Evolutionary conservation across 371 early-diverging fungal genomes (phyloP).

Genomic region (Gilbertella persicaria): DNA sequence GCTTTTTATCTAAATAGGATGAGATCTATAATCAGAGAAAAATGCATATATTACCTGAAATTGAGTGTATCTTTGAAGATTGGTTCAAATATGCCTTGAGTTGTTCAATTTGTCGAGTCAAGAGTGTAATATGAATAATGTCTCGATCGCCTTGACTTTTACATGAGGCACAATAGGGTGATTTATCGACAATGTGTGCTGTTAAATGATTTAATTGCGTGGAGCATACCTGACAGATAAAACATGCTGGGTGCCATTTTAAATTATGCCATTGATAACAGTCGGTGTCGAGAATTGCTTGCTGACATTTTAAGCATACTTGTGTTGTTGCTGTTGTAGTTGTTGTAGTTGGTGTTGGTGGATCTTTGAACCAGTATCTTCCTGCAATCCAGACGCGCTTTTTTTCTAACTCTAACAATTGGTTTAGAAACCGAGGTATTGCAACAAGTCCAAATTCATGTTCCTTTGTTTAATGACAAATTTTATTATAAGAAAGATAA

Average conservation of each 20-base stretch:
- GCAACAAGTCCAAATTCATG: slow-evolving; percentile 33
- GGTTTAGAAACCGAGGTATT: slow-evolving; percentile 55
- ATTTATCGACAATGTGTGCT: not conserved
- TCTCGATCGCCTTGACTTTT: not conserved
- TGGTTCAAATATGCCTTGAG: slow-evolving; percentile 1
- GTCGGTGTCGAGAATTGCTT: not conserved
- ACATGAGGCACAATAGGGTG: slow-evolving; percentile 12
- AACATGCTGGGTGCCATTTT: slow-evolving; percentile 79
- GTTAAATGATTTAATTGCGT: slow-evolving; percentile 38
- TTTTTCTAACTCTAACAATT: slow-evolving; percentile 58
- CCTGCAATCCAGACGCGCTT: slow-evolving; percentile 52
- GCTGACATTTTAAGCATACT: not conserved
- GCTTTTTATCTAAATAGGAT: not conserved
- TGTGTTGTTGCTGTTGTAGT: not conserved
- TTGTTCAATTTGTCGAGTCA: not conserved
- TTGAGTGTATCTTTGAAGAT: not conserved
- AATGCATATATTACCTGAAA: slow-evolving; percentile 6
- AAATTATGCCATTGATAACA: slow-evolving; percentile 10
- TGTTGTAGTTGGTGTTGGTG: slow-evolving; percentile 4
- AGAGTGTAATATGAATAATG: not conserved
- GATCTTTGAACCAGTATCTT: slow-evolving; percentile 44
- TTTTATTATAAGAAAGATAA: not conserved
- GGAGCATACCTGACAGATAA: slow-evolving; percentile 67
- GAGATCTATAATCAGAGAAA: too few relatives aligned
- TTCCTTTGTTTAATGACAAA: slow-evolving; percentile 24